phyloP scores from a whole-genome alignment of 352 stramenopile species.

The Phytopythium mirpurense region DNA sequence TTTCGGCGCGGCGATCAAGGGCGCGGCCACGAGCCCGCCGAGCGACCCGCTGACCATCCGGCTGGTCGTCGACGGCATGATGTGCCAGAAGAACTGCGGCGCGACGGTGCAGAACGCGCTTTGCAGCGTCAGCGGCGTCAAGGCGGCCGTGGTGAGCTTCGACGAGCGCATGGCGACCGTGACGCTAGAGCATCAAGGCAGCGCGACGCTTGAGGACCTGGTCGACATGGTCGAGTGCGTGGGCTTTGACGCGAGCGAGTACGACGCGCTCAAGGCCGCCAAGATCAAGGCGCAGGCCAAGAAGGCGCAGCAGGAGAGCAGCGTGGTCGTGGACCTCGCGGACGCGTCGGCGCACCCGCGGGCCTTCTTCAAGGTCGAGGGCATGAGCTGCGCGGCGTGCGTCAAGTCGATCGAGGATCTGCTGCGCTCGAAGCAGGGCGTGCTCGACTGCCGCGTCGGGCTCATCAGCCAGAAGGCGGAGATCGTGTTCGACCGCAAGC shows the following conservation, averaged over 20 bases:
- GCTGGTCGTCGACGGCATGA: constrained; percentile 91
- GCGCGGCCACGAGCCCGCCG: neutral
- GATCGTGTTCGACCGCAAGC: constrained; percentile 69
- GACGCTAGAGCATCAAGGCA: constrained; percentile 36
- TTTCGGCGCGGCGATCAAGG: constrained; percentile 60
- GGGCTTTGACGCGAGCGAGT: constrained; percentile 52
- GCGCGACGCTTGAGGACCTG: constrained; percentile 51
- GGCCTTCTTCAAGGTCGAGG: constrained; percentile 78
- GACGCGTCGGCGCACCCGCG: constrained; percentile 41
- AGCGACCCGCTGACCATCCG: constrained; percentile 32
- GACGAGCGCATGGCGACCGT: constrained; percentile 63
- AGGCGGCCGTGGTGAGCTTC: constrained; percentile 62
- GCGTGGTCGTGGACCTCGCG: constrained; percentile 19
- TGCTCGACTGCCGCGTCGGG: constrained; percentile 74
- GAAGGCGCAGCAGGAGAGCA: constrained; percentile 21
- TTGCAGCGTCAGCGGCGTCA: constrained; percentile 67
- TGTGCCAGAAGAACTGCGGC: constrained; percentile 95
- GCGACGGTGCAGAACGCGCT: constrained; percentile 87
- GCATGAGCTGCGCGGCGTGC: constrained; percentile 84
- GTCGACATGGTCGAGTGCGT: constrained; percentile 79
- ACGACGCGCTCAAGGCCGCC: constrained; percentile 47
- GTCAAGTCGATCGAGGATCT: constrained; percentile 86
- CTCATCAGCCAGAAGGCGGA: constrained; percentile 86
- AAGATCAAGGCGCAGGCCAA: constrained; percentile 44
- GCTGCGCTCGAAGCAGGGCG: constrained; percentile 48